These are phyloP conservation scores for Penicillium argentinense DNA, from an alignment of 495 filamentous ascomycete species.

Conservation along the genomic window DNA sequence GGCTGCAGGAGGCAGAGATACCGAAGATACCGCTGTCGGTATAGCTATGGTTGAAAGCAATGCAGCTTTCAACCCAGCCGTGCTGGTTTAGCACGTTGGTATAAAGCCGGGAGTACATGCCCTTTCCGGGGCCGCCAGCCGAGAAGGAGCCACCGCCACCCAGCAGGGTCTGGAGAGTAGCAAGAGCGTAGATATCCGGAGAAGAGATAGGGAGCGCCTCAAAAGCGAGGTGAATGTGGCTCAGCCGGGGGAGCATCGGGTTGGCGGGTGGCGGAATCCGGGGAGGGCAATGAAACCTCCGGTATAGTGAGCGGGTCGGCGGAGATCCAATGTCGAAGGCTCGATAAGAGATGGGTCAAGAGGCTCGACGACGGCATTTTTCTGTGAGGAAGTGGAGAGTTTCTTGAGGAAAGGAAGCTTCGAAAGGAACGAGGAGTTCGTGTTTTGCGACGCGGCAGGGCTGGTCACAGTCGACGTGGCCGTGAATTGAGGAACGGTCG, in stretches of 20 bases:
- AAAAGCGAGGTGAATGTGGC: constrained; percentile 91
- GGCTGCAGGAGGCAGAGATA: constrained; percentile 82
- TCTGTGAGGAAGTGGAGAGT: constrained; percentile 68
- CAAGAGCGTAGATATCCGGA: constrained; percentile 92
- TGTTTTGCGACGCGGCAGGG: constrained; percentile 39
- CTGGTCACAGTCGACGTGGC: constrained; percentile 41
- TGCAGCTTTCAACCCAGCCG: constrained; percentile 92
- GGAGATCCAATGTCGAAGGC: constrained; percentile 55
- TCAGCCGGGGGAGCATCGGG: constrained; percentile 76
- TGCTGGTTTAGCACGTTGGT: constrained; percentile 97
- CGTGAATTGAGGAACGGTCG: constrained; percentile 41
- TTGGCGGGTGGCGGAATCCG: constrained; percentile 73
- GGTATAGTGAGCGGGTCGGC: constrained; percentile 78
- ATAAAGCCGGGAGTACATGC: constrained; percentile 97
- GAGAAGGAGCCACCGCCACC: constrained; percentile 96
- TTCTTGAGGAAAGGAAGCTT: constrained; percentile 95
- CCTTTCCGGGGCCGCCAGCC: constrained; percentile 96
- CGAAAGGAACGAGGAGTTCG: constrained; percentile 62
- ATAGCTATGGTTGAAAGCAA: constrained; percentile 96
- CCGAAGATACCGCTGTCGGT: constrained; percentile 94
- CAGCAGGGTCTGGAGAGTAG: constrained; percentile 93
- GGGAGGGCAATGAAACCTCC: constrained; percentile 85
- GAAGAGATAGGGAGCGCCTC: constrained; percentile 90
- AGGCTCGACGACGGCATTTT: constrained; percentile 55
- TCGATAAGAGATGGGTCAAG: constrained; percentile 43